Conservation (phyloP, 148 eudicot genomes). For the Arctostaphylos glauca region DNA sequence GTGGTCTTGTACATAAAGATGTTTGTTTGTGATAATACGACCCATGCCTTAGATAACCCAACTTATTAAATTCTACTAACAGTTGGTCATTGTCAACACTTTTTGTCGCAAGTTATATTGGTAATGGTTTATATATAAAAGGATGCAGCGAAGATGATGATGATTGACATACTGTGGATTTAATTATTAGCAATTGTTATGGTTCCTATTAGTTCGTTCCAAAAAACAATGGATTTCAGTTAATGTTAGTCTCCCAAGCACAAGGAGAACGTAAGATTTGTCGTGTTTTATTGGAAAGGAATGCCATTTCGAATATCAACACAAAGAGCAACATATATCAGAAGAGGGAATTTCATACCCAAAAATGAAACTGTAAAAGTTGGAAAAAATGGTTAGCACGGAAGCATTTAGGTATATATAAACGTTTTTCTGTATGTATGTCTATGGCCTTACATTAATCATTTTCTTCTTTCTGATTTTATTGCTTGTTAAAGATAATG, state of each 20-base stretch:
- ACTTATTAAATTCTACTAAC: background rate
- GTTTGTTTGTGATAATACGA: slow-evolving; percentile 10
- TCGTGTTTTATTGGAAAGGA: too few species aligned
- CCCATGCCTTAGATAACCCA: background rate
- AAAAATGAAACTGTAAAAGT: too few species aligned
- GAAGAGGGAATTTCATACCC: too few species aligned
- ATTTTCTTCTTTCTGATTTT: too few species aligned
- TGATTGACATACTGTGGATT: background rate
- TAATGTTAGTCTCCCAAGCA: background rate
- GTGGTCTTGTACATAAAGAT: background rate
- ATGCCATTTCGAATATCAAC: too few species aligned
- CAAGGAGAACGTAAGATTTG: background rate
- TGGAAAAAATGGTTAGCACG: too few species aligned
- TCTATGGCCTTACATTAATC: too few species aligned
- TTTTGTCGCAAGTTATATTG: background rate
- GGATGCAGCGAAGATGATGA: slow-evolving; percentile 7
- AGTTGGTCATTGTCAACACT: background rate
- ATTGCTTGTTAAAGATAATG: too few species aligned
- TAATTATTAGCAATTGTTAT: background rate
- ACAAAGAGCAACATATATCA: too few species aligned
- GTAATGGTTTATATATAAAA: background rate
- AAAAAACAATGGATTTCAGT: background rate
- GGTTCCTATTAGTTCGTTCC: slow-evolving; percentile 5
- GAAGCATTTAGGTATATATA: too few species aligned
- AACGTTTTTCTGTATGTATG: too few species aligned